phyloP scores from a whole-genome alignment of 2,329 filamentous ascomycete genomes.

The Gyromitra esculenta region DNA sequence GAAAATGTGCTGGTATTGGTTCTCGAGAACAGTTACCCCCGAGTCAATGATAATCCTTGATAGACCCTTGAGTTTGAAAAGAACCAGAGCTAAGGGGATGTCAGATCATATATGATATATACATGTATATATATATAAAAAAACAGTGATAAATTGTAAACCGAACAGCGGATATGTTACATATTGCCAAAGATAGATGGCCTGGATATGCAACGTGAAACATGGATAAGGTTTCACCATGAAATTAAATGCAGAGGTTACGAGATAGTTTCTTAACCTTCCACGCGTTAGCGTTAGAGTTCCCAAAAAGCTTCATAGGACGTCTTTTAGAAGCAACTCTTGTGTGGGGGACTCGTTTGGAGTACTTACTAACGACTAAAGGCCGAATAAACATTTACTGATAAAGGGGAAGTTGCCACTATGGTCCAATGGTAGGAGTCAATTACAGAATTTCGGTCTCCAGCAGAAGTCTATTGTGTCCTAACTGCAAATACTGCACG shows the following conservation, averaged over 20 bases:
- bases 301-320: not conserved
- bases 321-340: not conserved
- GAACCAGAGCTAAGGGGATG: not conserved
- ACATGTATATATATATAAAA: not conserved
- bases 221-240: not conserved
- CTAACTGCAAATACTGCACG: not conserved
- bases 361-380: not conserved
- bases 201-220: slow-evolving; percentile 9
- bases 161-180: not conserved
- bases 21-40: not conserved
- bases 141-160: not conserved
- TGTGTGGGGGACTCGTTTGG: not conserved
- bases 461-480: not conserved
- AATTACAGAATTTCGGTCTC: no score
- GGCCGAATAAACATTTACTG: not conserved
- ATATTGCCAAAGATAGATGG: not conserved
- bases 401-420: not conserved
- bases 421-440: no score
- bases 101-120: not conserved
- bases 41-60: not conserved
- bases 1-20: not conserved
- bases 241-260: not conserved
- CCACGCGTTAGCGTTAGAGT: no score
- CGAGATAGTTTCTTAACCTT: not conserved
- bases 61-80: not conserved